A percentile compares a stretch with the other conserved stretches of the same genome.
Evolutionary conservation across 1,284 basidiomycete species (phyloP).

Genomic region (Moesziomyces sp.): DNA sequence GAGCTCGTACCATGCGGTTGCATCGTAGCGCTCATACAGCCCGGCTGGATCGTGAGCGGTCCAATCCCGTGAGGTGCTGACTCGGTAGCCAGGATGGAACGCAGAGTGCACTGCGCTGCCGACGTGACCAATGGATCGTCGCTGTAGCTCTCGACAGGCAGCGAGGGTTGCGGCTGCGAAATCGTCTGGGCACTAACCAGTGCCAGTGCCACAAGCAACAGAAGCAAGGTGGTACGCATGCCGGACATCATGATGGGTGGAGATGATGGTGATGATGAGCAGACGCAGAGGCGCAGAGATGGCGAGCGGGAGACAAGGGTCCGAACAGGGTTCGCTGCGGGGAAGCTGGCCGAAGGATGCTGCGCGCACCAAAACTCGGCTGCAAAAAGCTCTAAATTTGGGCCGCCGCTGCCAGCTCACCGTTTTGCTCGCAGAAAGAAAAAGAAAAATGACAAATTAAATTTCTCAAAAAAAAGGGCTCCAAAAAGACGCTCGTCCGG

Average conservation of each 20-base stretch:
- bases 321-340: neutral
- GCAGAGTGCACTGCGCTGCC: constrained; percentile 25
- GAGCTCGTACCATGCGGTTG: constrained; percentile 8
- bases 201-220: neutral
- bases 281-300: neutral
- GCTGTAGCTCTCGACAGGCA: constrained; percentile 24
- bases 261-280: neutral
- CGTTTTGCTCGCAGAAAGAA: no score
- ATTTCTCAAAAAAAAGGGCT: no score
- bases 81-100: constrained; percentile 16
- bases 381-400: neutral
- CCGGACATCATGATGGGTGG: neutral
- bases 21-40: constrained; percentile 22
- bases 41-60: constrained; percentile 19
- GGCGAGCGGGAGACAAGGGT: neutral
- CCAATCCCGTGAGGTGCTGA: constrained; percentile 24
- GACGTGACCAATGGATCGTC: constrained; percentile 27
- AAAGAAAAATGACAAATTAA: no score
- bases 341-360: neutral
- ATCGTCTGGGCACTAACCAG: constrained; percentile 6
- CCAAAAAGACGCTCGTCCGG: no score
- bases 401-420: neutral
- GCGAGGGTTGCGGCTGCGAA: constrained; percentile 18
- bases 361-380: neutral
- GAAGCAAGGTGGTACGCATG: neutral